Percentiles rank a stretch among this genome's conserved stretches.
Evolutionary conservation across 2,329 filamentous ascomycete genomes (phyloP).

Genomic region (Claviceps pusilla): DNA sequence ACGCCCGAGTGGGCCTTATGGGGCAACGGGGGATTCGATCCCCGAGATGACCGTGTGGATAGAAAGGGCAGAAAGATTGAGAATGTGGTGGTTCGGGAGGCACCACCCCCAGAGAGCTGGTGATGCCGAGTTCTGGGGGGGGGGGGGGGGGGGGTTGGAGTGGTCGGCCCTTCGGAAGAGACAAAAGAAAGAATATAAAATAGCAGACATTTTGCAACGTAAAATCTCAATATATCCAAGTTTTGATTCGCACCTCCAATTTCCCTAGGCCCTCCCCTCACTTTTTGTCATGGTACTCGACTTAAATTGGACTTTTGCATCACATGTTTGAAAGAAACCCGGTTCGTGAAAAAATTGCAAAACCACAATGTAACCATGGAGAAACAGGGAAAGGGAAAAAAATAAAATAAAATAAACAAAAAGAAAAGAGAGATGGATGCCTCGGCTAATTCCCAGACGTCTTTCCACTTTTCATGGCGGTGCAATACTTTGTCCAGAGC

Average conservation of each 20-base stretch:
- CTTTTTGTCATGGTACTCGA: too few relatives aligned
- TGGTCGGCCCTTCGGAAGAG: background rate
- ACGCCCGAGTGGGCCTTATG: slow-evolving; percentile 91
- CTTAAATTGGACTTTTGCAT: too few relatives aligned
- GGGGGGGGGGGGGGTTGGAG: too few relatives aligned
- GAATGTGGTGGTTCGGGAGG: slow-evolving; percentile 18
- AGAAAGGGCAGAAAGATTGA: slow-evolving; percentile 62
- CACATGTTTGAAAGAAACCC: too few relatives aligned
- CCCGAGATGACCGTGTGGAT: slow-evolving; percentile 73
- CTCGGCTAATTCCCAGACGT: slow-evolving; percentile 13
- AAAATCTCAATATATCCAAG: too few relatives aligned
- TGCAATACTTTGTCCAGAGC: slow-evolving; percentile 18
- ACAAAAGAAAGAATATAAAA: background rate
- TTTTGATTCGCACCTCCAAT: too few relatives aligned
- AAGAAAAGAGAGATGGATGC: background rate
- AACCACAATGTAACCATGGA: background rate
- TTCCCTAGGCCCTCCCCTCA: too few relatives aligned
- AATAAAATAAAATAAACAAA: slow-evolving; percentile 4
- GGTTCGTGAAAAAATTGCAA: too few relatives aligned
- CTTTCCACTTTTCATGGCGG: slow-evolving; percentile 16
- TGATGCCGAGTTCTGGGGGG: background rate
- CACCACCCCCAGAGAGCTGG: slow-evolving; percentile 11
- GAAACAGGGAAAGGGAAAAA: too few relatives aligned
- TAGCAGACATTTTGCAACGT: background rate
- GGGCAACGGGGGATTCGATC: slow-evolving; percentile 91